A percentile compares a stretch with the other conserved stretches of the same genome.
phyloP scores from a whole-genome alignment of 495 filamentous ascomycete genomes.

The Neurospora sp. region DNA sequence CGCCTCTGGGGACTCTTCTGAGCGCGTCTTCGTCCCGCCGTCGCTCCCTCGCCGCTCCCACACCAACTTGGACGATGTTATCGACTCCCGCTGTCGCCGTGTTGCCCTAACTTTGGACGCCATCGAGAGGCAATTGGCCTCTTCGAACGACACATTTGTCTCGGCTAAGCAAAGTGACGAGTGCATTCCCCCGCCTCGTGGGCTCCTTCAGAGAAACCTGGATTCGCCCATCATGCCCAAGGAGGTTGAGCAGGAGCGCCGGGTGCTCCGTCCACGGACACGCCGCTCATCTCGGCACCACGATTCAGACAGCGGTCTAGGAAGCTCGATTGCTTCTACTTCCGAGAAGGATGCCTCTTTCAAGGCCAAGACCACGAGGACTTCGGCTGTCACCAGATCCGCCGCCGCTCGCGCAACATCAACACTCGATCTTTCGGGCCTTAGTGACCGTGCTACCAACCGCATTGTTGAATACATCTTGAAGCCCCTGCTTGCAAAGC shows the following conservation, averaged over 20 bases:
- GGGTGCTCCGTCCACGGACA: constrained; percentile 39
- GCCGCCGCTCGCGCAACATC: constrained; percentile 29
- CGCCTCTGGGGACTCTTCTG: constrained; percentile 24
- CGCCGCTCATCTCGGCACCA: constrained; percentile 43
- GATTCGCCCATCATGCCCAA: constrained; percentile 29
- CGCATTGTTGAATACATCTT: constrained; percentile 45
- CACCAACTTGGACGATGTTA: constrained; percentile 52
- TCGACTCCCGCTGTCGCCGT: constrained; percentile 44
- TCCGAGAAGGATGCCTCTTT: constrained; percentile 18
- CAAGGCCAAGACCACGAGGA: constrained; percentile 20
- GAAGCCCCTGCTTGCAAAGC: constrained; percentile 39
- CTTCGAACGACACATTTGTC: constrained; percentile 16
- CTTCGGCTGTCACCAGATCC: constrained; percentile 41
- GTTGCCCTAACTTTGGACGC: constrained; percentile 39
- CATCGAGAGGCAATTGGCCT: constrained; percentile 38
- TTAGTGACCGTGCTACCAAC: constrained; percentile 41
- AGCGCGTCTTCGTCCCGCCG: constrained; percentile 37
- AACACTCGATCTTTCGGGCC: constrained; percentile 25
- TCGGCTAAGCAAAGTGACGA: constrained; percentile 29
- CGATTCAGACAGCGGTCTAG: constrained; percentile 52
- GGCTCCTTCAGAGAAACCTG: constrained; percentile 39
- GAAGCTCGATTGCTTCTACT: constrained; percentile 42
- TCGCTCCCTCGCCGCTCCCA: constrained; percentile 49
- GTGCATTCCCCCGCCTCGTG: constrained; percentile 40
- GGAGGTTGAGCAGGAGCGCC: constrained; percentile 29